phyloP scores from a whole-genome alignment of 371 early-diverging fungal species.

The Saksenaea vasiformis region DNA sequence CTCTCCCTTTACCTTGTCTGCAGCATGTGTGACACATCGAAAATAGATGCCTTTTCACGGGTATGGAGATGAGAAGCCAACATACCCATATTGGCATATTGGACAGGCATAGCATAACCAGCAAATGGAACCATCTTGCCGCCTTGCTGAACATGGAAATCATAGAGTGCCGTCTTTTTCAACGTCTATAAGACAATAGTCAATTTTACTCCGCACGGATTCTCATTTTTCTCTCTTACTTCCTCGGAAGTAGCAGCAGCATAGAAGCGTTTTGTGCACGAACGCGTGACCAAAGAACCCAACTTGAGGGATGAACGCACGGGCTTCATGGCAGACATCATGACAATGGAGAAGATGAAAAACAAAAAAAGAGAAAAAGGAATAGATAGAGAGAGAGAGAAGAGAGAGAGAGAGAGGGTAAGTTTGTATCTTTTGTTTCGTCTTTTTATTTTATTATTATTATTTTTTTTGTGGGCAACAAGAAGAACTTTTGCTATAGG shows the following conservation, averaged over 20 bases:
- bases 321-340: conserved; percentile 9
- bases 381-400: conserved; percentile 10
- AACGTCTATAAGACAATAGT: conserved; percentile 10
- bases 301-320: conserved; percentile 17
- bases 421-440: not conserved
- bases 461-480: too few relatives aligned
- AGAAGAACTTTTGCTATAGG: conserved; percentile 38
- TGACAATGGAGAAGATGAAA: conserved; percentile 6
- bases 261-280: conserved; percentile 27
- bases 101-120: conserved; percentile 96
- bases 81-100: conserved; percentile 81
- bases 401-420: conserved; percentile 11
- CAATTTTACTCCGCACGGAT: too few relatives aligned
- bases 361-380: conserved; percentile 13
- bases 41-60: conserved; percentile 88
- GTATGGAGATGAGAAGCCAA: conserved; percentile 91
- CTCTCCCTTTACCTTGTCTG: conserved; percentile 77
- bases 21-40: conserved; percentile 99
- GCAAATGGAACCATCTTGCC: conserved; percentile 98
- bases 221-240: conserved; percentile 17
- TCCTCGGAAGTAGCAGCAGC: conserved; percentile 28
- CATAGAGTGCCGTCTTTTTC: conserved; percentile 87
- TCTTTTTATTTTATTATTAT: conserved; percentile 14
- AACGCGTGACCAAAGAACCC: conserved; percentile 17
- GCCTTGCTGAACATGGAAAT: conserved; percentile 88